These are phyloP conservation scores for Malus hybrid DNA, from an alignment of 331 rosid species.

Conservation along the genomic window DNA sequence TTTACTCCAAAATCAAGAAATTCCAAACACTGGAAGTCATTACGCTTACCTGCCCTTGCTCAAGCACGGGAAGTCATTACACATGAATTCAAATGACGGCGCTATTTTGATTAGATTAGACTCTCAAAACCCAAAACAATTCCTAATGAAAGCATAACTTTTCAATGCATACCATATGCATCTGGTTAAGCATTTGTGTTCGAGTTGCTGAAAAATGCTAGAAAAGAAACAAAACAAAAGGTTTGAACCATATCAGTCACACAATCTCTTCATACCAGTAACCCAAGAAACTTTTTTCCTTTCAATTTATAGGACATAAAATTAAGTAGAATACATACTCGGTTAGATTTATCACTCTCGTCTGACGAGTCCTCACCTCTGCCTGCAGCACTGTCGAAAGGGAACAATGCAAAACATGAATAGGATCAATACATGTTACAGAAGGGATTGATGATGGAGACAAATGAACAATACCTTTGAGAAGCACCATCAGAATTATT, in stretches of 20 bases:
- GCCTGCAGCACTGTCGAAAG: constrained; percentile 23
- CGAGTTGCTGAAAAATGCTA: constrained; percentile 25
- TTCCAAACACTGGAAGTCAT: constrained; percentile 4
- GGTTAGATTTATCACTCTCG: constrained; percentile 14
- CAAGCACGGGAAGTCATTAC: constrained; percentile 18
- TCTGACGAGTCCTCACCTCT: constrained; percentile 21
- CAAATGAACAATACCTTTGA: constrained; percentile 20
- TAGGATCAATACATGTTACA: neutral
- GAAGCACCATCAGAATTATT: constrained; percentile 6
- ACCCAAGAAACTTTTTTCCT: neutral
- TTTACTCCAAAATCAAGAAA: constrained; percentile 16
- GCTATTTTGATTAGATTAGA: no score
- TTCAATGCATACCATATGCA: constrained; percentile 28
- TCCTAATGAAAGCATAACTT: constrained; percentile 3
- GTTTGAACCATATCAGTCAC: neutral
- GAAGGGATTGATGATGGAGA: neutral
- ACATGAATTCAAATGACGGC: neutral
- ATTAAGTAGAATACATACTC: constrained; percentile 24
- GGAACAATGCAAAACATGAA: neutral
- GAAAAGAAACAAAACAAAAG: neutral
- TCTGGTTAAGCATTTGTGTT: constrained; percentile 11
- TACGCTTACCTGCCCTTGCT: constrained; percentile 18
- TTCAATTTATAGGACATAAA: neutral
- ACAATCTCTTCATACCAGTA: neutral
- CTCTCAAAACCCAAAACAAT: no score